These are phyloP conservation scores for Diplotaxis tenuifolia DNA, from an alignment of 345 rosid genomes.

Conservation along the genomic window DNA sequence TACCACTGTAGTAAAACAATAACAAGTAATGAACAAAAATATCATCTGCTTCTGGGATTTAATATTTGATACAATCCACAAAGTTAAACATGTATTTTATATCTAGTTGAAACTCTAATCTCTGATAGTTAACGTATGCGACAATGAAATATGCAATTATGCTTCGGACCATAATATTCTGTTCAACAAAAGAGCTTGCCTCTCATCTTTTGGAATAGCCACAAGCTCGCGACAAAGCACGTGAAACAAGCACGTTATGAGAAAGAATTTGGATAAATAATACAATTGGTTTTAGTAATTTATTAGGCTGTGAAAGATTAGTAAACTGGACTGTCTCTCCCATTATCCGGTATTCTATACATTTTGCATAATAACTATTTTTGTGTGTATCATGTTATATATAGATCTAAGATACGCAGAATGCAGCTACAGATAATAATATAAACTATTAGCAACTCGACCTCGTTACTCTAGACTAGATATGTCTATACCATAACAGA, in stretches of 20 bases:
- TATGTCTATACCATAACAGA: background rate
- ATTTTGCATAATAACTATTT: background rate
- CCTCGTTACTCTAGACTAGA: background rate
- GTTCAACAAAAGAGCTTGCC: background rate
- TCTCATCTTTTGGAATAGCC: background rate
- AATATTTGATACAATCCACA: background rate
- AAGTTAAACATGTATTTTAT: background rate
- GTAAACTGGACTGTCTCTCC: constrained; percentile 22
- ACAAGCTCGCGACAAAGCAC: constrained; percentile 27
- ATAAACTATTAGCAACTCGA: background rate
- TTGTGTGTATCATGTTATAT: background rate
- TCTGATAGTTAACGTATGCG: background rate
- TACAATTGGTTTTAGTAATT: constrained; percentile 12
- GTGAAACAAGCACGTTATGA: constrained; percentile 37
- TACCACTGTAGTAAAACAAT: background rate
- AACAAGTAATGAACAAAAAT: background rate
- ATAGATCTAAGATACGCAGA: background rate
- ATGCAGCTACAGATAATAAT: background rate
- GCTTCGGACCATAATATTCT: constrained; percentile 4
- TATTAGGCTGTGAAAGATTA: constrained; percentile 13
- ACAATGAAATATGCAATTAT: background rate
- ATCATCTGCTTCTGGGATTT: background rate
- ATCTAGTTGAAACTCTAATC: too few relatives aligned
- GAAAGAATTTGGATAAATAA: constrained; percentile 1
- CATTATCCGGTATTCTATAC: constrained; percentile 21